Evolutionary conservation across 768 basidiomycete species (phyloP).

Genomic region (Rubroboletus satanas): DNA sequence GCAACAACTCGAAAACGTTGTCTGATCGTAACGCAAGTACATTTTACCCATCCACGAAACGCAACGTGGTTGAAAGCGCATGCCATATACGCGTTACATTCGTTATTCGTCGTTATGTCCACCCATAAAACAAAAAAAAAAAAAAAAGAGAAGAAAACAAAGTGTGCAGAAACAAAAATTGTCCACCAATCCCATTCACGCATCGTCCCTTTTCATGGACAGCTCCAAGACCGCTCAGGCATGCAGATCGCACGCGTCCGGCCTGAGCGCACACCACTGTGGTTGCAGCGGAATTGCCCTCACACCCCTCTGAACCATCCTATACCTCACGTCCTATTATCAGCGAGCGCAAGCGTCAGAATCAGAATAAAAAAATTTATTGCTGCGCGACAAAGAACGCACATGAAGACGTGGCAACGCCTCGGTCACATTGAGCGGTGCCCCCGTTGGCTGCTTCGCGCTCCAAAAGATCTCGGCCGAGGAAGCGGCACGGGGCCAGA

Average conservation of each 20-base stretch:
- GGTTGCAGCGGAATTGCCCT: conserved; percentile 51
- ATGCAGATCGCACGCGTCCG: conserved; percentile 39
- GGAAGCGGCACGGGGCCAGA: conserved; percentile 46
- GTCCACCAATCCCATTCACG: too few relatives aligned
- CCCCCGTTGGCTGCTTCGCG: conserved; percentile 35
- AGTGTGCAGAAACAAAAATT: too few relatives aligned
- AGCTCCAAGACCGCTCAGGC: conserved; percentile 10
- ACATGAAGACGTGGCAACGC: conserved; percentile 50
- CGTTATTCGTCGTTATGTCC: too few relatives aligned
- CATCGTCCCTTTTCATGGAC: too few relatives aligned
- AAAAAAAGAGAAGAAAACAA: too few relatives aligned
- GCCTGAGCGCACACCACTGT: conserved; percentile 52
- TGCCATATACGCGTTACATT: too few relatives aligned
- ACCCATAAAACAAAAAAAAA: too few relatives aligned
- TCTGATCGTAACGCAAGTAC: too few relatives aligned
- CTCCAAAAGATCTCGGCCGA: conserved; percentile 57
- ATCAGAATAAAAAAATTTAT: neutral
- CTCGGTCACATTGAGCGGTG: conserved; percentile 31
- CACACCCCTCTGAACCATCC: conserved; percentile 48
- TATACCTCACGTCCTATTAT: conserved; percentile 39
- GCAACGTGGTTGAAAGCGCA: too few relatives aligned
- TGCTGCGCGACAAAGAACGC: neutral
- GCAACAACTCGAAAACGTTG: too few relatives aligned
- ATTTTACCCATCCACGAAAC: too few relatives aligned
- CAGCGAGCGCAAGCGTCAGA: neutral